Conservation (phyloP, 177 flowering plant species). For the Vitis hybrid region DNA sequence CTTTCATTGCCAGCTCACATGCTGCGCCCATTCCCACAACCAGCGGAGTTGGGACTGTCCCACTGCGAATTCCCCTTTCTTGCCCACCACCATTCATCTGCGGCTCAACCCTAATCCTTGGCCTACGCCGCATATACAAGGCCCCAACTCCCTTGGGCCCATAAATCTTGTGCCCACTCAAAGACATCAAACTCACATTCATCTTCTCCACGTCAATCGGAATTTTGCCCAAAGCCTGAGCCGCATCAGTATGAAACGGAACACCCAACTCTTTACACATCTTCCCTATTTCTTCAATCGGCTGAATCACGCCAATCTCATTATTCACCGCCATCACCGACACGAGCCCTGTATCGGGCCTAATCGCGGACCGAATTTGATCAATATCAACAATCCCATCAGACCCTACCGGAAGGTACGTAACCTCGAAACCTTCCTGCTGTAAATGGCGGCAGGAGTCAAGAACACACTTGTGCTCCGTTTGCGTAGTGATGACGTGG, state of each 20-base stretch:
- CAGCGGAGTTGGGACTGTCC: constrained; percentile 89
- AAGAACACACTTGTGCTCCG: constrained; percentile 98
- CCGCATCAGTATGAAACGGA: constrained; percentile 89
- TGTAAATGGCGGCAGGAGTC: constrained; percentile 92
- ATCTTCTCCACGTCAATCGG: constrained; percentile 81
- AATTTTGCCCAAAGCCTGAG: constrained; percentile 89
- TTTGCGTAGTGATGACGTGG: constrained; percentile 95
- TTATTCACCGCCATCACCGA: constrained; percentile 94
- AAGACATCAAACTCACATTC: constrained; percentile 89
- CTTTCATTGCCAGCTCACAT: constrained; percentile 77
- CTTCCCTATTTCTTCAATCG: constrained; percentile 81
- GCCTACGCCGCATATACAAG: constrained; percentile 75
- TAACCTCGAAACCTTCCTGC: constrained; percentile 88
- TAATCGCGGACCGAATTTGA: constrained; percentile 44
- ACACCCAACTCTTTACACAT: constrained; percentile 69
- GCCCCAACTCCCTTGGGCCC: constrained; percentile 97
- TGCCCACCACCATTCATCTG: constrained; percentile 98
- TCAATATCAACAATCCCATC: constrained; percentile 80
- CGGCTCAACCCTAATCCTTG: constrained; percentile 83
- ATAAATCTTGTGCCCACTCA: constrained; percentile 91
- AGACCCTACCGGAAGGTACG: constrained; percentile 73
- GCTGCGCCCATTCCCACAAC: constrained; percentile 96
- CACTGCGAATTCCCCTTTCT: constrained; percentile 91
- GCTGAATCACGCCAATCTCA: constrained; percentile 96
- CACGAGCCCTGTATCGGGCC: constrained; percentile 87